Evolutionary conservation across 2,329 filamentous ascomycete species (phyloP).

Genomic region (Sclerotinia spermophila): DNA sequence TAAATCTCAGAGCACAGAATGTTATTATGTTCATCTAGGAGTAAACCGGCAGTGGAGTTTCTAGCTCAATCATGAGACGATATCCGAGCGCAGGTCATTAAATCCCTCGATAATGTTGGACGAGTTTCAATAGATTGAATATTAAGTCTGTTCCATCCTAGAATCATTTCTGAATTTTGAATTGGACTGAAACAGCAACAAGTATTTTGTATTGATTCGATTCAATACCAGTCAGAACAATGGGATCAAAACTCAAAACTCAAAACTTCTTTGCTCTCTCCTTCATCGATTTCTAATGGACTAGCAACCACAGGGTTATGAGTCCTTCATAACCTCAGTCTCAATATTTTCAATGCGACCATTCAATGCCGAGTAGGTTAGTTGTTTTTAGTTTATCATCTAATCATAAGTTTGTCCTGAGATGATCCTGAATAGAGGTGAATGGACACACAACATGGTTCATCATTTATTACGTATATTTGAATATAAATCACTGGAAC

Average conservation of each 20-base stretch:
- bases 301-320: neutral
- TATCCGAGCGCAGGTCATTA: neutral
- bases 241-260: rapidly evolving
- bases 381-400: neutral
- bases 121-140: neutral
- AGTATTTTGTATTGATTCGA: neutral
- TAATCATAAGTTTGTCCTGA: neutral
- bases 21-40: neutral
- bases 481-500: neutral
- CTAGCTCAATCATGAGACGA: neutral
- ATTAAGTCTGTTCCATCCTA: rapidly evolving
- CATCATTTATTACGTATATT: neutral
- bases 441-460: neutral
- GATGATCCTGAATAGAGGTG: rapidly evolving
- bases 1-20: neutral
- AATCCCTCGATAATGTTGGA: rapidly evolving
- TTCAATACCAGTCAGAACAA: neutral
- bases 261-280: neutral
- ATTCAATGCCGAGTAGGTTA: rapidly evolving
- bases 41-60: no score
- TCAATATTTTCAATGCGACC: neutral
- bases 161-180: neutral
- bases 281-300: neutral
- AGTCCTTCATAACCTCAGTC: rapidly evolving
- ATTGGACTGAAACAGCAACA: neutral